Evolutionary conservation across 257 asterid genomes (phyloP), one percentile per base, ranked within the genome.

Genomic region (Knoxia roxburghii): DNA sequence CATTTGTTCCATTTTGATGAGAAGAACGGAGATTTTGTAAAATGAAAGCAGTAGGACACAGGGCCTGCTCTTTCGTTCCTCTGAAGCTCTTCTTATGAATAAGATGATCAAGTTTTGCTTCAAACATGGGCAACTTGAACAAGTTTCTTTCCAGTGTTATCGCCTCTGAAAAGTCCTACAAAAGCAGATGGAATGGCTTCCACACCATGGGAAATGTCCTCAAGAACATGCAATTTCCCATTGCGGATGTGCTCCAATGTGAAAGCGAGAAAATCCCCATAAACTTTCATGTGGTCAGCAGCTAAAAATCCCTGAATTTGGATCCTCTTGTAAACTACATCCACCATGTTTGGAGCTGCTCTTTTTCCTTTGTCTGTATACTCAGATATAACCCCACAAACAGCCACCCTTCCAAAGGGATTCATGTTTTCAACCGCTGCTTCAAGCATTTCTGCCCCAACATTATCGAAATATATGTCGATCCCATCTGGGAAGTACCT

Each of bases 381-480:
- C 65, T 85, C 93, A 7, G 96, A 82, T 3, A 89, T 87, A 48
- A 75, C 95, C 1, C 94, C 97, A 33, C 95, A 89, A 21, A 81
- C 78, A 0, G 86, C 95, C 17, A 89, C 83, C 62, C 95, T 73
- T 0, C 97, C 94, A 8, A 84, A 83, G 2, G 48, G 8, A 60
- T 82, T 89, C 97, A 82, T 89, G 80, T 85, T 89, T 0, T 73
- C 72, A 7, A 87, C 65, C 0, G 82, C 93, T 1, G 91, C 97
- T 78, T 87, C 94, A 52, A 78, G 72, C 89, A 89, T 85, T 59
- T 77, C 81, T 4, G 81, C 95, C 11, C 97, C 97, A 66, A 87
- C 94, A 2, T 89, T 89, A 71, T 89, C 97, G 0, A 87, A 89
- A 43, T 89, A 89, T 46, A 87, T 80, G 77, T 89, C 95, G 20